Base-by-base conservation (phyloP, 495 filamentous ascomycete species). In the Penicillium lagena region DNA sequence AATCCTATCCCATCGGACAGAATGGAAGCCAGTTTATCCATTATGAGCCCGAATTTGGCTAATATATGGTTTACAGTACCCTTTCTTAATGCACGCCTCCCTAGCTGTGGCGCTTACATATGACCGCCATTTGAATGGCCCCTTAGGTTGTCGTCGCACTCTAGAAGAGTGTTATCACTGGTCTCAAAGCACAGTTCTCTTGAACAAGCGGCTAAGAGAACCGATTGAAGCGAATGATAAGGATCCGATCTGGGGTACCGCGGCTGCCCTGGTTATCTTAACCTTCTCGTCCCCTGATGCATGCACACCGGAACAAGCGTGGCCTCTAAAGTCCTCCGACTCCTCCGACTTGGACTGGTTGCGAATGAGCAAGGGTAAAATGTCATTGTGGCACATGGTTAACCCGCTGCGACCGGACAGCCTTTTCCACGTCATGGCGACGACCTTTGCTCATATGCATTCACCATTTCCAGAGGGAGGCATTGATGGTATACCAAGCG, bases 231-330 rank as follows among this genome's bases (percentile, higher is more conserved):
- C 47, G 7, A 43, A 58, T 42, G 68, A 71, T 15, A 64, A 60
- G 37, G 72, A 76, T 54, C 37, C 71, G 40, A 58, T 74, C 12
- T 74, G 67, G 68, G 72, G 53, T 10, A 72, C 71, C 30, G 71
- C 68, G 0, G 63, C 68, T 31, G 55, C 60, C 39, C 53, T 72
- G 29, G 56, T 44, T 12, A 54, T 71, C 7, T 45, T 72, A 7
- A 51, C 56, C 39, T 68, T 76, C 47, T 65, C 66, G 9, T 59
- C 59, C 29, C 54, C 58, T 14, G 64, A 73, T 12, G 60, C 64
- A 33, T 37, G 36, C 39, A 62, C 46, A n/a, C 59, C 65, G 7
- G 63, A 68, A 53, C 37, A 72, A 49, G 37, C 71, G 1, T 76
- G 72, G 71, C 72, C 72, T 15, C 31, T 73, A 8, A 70, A 55